These are phyloP conservation scores for Tricholoma matsutake DNA, from an alignment of 768 basidiomycete genomes.

Conservation along the genomic window DNA sequence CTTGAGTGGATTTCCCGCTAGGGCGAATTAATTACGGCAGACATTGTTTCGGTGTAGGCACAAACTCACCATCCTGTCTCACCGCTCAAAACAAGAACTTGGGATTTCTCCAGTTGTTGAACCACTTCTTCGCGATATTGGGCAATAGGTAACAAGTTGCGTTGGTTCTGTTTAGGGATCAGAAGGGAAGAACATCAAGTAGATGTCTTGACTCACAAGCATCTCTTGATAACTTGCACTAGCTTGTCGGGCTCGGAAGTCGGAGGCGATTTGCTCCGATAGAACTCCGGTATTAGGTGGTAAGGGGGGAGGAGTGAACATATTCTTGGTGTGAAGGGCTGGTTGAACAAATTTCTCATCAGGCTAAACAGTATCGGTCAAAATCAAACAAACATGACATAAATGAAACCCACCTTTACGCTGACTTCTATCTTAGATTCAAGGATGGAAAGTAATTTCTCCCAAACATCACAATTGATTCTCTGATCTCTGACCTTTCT, in stretches of 20 bases:
- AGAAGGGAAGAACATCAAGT: constrained; percentile 2
- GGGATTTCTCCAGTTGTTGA: constrained; percentile 63
- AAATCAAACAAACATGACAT: not conserved
- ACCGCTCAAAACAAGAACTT: constrained; percentile 79
- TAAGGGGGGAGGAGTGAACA: not conserved
- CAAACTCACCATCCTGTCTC: constrained; percentile 41
- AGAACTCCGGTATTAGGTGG: constrained; percentile 19
- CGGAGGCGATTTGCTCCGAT: constrained; percentile 52
- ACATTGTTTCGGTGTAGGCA: constrained; percentile 1
- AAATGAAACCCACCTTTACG: constrained; percentile 35
- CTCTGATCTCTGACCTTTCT: constrained; percentile 60
- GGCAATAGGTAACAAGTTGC: constrained; percentile 84
- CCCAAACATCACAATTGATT: constrained; percentile 71
- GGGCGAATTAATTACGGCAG: constrained; percentile 8
- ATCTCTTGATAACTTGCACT: constrained; percentile 79
- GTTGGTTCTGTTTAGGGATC: constrained; percentile 49
- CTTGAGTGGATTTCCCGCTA: constrained; percentile 96
- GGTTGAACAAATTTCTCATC: constrained; percentile 23
- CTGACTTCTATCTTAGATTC: constrained; percentile 50
- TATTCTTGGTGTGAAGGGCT: constrained; percentile 9
- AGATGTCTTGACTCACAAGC: constrained; percentile 55
- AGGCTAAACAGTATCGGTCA: constrained; percentile 14
- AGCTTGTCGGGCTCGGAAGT: constrained; percentile 59
- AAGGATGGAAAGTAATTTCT: constrained; percentile 59
- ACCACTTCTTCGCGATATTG: constrained; percentile 73